Percentiles rank a stretch among this genome's conserved stretches.
phyloP scores from a whole-genome alignment of 2,329 filamentous ascomycete species.

The Didymella keratinophila region DNA sequence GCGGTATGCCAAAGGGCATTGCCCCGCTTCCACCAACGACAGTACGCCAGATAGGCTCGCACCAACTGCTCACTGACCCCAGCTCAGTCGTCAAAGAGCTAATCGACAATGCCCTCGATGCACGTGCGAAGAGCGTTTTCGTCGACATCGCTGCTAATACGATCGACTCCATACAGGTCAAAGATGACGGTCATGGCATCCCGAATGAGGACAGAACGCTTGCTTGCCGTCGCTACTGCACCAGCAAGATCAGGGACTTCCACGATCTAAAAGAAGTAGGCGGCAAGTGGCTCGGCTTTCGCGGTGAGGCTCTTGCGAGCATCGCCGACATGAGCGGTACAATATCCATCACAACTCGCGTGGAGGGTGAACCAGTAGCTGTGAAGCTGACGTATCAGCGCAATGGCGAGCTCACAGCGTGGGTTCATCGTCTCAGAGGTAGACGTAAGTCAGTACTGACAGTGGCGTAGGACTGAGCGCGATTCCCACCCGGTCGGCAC shows the following conservation, averaged over 20 bases:
- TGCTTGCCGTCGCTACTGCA: constrained; percentile 72
- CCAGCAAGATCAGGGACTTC: constrained; percentile 74
- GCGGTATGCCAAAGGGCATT: constrained; percentile 39
- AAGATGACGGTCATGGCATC: constrained; percentile 74
- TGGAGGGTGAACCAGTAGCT: constrained; percentile 67
- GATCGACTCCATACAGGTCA: constrained; percentile 72
- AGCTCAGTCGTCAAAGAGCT: constrained; percentile 76
- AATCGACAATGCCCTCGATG: constrained; percentile 79
- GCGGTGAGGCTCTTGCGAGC: constrained; percentile 76
- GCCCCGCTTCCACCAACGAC: constrained; percentile 53
- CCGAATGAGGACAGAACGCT: constrained; percentile 65
- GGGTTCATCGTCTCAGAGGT: constrained; percentile 7
- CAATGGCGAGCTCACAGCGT: constrained; percentile 59
- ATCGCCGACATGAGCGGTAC: constrained; percentile 65
- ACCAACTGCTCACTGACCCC: constrained; percentile 67
- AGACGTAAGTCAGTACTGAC: constrained; percentile 13
- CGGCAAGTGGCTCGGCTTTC: constrained; percentile 73
- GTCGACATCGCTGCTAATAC: constrained; percentile 71
- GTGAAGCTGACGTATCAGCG: constrained; percentile 60
- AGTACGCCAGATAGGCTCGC: constrained; percentile 66
- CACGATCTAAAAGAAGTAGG: constrained; percentile 67
- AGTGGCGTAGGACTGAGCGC: constrained; percentile 32
- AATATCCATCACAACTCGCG: constrained; percentile 69
- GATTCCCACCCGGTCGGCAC: constrained; percentile 71
- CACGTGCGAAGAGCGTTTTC: constrained; percentile 70